Evolutionary conservation across 2,329 filamentous ascomycete species (phyloP), one percentile per base, ranked within the genome.

Genomic region (Rutstroemia sydowiana): DNA sequence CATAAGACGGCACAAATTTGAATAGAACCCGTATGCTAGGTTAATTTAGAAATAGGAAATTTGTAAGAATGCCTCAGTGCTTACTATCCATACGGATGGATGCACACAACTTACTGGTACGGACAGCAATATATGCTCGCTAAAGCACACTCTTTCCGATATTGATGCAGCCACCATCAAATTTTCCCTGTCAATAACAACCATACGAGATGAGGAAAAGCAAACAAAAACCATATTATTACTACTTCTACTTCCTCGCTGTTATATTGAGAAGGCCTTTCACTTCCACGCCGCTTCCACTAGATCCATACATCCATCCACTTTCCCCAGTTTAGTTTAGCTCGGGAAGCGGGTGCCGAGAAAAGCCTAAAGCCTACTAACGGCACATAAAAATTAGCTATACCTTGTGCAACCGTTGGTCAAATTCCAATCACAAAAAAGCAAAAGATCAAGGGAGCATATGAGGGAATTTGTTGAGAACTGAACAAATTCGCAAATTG

Each of bases 81-180:
- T 34, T 34, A 34, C 32, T n/a, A 13, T 13, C 32, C 32, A 34
- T 26, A 26, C 23, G 23, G 23, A 26, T 26, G 23, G 8, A 51
- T 51, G 48, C 26, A 46, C 42, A 16, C 42, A 13, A 39, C 36
- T 39, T 2, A 21, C 36, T n/a, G n/a, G n/a, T n/a, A n/a, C n/a
- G n/a, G n/a, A n/a, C n/a, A n/a, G n/a, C n/a, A n/a, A 14, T 51
- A 28, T 23, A 32, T 46, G 31, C 42, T 51, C 48, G 42, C 42
- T 40, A 46, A 51, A 46, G 48, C 48, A 46, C 18, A 26, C 18
- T 23, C 31, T 23, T 51, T 18, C 34, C 18, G 48, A 46, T 40
- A n/a, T 41, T 46, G 48, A 46, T 20, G 11, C 42, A 34, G 9
- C 11, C 23, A 32, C 37, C 41, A 7, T 37, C 28, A 2, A 26